Evolutionary conservation across 2,329 filamentous ascomycete genomes (phyloP).

Genomic region (Calonectria ilicicola): DNA sequence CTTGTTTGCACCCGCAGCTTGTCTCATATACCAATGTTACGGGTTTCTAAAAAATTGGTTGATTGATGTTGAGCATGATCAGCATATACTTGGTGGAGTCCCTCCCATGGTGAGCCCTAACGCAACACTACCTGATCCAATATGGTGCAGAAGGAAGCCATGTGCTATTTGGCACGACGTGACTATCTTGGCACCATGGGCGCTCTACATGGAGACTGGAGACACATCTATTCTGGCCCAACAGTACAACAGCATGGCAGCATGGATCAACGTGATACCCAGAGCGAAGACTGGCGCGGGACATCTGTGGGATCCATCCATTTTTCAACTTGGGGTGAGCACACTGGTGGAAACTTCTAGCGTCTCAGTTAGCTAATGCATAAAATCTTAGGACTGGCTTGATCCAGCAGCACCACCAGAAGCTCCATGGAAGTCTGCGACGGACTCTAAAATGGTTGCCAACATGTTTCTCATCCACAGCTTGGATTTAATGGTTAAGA

Average conservation of each 20-base stretch:
- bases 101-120: constrained; percentile 29
- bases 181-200: constrained; percentile 52
- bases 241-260: constrained; percentile 53
- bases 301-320: constrained; percentile 50
- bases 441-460: constrained; percentile 53
- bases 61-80: constrained; percentile 24
- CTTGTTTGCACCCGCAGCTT: constrained; percentile 62
- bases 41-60: constrained; percentile 56
- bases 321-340: constrained; percentile 21
- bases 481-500: constrained; percentile 50
- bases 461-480: constrained; percentile 60
- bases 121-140: constrained; percentile 5
- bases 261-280: constrained; percentile 49
- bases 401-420: constrained; percentile 56
- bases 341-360: no score
- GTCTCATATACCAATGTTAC: constrained; percentile 63
- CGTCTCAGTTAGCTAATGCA: neutral
- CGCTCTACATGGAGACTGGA: constrained; percentile 51
- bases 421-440: constrained; percentile 51
- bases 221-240: constrained; percentile 50
- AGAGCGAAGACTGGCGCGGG: constrained; percentile 49
- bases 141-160: constrained; percentile 29
- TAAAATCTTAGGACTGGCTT: constrained; percentile 60
- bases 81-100: constrained; percentile 19
- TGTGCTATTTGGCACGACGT: constrained; percentile 56